Percentiles rank a stretch among this genome's conserved stretches.
Conservation (phyloP, 176 grass and related monocot genomes). For the maize (Zea mays) region Zm-B73-REFERENCE-NAM-5.0 NC_050096.1:262496501-262497000, state of each 20-base stretch:
- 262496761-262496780: neutral
- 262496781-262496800: neutral
- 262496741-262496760: neutral
- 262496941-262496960: too few species aligned
- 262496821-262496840: neutral
- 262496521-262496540: neutral
- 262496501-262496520: constrained; percentile 50
- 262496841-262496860: too few species aligned
- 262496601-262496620: neutral
- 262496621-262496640: neutral
- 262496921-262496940: too few species aligned
- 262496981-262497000: too few species aligned
- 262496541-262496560: neutral
- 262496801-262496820: neutral
- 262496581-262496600: neutral
- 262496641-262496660: neutral
- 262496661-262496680: neutral
- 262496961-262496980: too few species aligned
- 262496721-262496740: neutral
- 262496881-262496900: too few species aligned
- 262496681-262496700: neutral
- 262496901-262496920: too few species aligned
- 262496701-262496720: neutral
- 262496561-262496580: neutral
- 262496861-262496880: too few species aligned